Base-by-base conservation (phyloP, 352 stramenopile species). In the Globisporangium ultimum region DNA sequence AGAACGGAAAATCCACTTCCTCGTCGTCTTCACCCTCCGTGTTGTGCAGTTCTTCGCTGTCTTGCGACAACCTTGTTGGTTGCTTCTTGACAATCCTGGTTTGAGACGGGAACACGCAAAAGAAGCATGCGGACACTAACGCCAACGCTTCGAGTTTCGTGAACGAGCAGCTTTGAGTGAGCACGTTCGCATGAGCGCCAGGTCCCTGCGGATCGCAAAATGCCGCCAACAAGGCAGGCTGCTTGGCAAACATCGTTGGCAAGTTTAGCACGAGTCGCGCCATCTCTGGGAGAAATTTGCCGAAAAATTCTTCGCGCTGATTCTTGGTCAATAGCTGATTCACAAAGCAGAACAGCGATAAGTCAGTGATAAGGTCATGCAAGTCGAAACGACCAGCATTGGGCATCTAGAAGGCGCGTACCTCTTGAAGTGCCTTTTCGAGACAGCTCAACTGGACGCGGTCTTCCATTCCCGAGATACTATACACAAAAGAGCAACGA, bases 51-150 rank as follows among this genome's bases (percentile, higher is more conserved):
- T 49, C 32, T 32, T 55, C 20, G 48, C 48, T 53, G 24, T 40
- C 17, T 41, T 48, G 55, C 46, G 61, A 60, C 28, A 36, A 5
- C 18, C 47, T 7, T 59, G 50, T 20, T 36, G 28, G 4, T 10
- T 54, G 14, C 8, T 54, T 67, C 1, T 38, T 3, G 7, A 71
- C 50, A 15, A 28, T 1, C 45, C 48, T 60, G 17, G 68, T 69
- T 64, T 88, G 76, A 15, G 71, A 66, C 14, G 80, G 77, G 53
- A 89, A 87, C 28, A 90, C 67, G 32, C 71, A 60, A 18, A 89
- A 87, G 55, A 93, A 91, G 51, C 75, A 85, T 24, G 69, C 71
- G 6, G 68, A 72, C 3, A 92, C 57, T 21, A 92, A 45, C 40
- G 70, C 61, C 12, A 88, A 55, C 2, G 67, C 56, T 58, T 90